Evolutionary conservation across 2,329 filamentous ascomycete species (phyloP).

Genomic region (Ophiostoma sp.): DNA sequence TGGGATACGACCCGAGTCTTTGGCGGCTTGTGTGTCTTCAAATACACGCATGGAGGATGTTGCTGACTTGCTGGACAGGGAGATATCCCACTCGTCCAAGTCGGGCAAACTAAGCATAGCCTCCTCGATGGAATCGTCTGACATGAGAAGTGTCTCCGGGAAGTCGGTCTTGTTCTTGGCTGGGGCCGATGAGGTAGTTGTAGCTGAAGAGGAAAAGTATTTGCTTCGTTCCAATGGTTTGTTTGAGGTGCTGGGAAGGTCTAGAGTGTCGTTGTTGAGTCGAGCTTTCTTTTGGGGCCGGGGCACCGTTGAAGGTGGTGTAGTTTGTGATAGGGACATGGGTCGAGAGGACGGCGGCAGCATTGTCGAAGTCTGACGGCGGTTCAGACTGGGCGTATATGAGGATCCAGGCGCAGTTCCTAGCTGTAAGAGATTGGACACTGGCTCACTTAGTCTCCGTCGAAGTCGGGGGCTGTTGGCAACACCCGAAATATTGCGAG

Average conservation of each 20-base stretch:
- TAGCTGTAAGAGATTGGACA: slow-evolving; percentile 40
- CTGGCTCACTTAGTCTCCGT: slow-evolving; percentile 49
- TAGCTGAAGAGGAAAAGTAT: slow-evolving; percentile 42
- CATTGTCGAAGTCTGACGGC: slow-evolving; percentile 18
- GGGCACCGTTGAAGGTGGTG: slow-evolving; percentile 8
- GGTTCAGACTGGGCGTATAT: neutral
- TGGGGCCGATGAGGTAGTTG: neutral
- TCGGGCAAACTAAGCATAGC: slow-evolving; percentile 48
- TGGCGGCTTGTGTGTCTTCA: slow-evolving; percentile 33
- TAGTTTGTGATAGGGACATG: slow-evolving; percentile 12
- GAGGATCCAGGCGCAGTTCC: neutral
- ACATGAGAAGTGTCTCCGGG: slow-evolving; percentile 44
- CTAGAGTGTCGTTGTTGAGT: slow-evolving; percentile 43
- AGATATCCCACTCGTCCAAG: slow-evolving; percentile 42
- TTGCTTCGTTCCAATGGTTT: slow-evolving; percentile 43
- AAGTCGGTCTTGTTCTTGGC: slow-evolving; percentile 24
- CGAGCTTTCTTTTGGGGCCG: slow-evolving; percentile 54
- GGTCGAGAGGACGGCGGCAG: slow-evolving; percentile 14
- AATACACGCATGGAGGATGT: slow-evolving; percentile 38
- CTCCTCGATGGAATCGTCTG: slow-evolving; percentile 54
- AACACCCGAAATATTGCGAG: slow-evolving; percentile 26
- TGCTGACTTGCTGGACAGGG: slow-evolving; percentile 30
- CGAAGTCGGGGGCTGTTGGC: slow-evolving; percentile 29
- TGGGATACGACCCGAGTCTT: slow-evolving; percentile 15
- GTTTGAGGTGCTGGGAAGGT: slow-evolving; percentile 9